phyloP scores from a whole-genome alignment of 495 filamentous ascomycete genomes.

The Aspergillus funiculosus region DNA sequence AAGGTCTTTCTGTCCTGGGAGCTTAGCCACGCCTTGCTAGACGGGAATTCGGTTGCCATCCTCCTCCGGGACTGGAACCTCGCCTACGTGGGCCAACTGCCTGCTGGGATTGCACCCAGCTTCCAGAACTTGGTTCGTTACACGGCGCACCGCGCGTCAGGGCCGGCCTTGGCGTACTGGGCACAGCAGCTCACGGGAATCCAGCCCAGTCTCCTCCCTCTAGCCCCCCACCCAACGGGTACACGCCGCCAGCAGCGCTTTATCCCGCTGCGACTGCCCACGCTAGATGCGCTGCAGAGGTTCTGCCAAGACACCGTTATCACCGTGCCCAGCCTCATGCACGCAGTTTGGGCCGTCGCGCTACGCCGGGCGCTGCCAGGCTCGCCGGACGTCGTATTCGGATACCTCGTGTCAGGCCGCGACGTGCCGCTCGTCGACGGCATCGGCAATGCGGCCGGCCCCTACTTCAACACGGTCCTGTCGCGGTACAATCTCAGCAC shows the following conservation, averaged over 20 bases:
- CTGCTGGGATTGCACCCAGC: neutral
- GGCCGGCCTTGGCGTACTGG: neutral
- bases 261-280: neutral
- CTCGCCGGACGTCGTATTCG: neutral
- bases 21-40: constrained; percentile 39
- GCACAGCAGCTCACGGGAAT: constrained; percentile 23
- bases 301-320: neutral
- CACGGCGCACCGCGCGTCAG: neutral
- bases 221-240: neutral
- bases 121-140: neutral
- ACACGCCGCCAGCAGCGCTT: neutral
- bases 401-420: neutral
- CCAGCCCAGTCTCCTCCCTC: constrained; percentile 23
- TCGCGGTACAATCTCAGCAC: no score
- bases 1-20: constrained; percentile 31
- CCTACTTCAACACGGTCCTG: neutral
- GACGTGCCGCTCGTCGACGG: neutral
- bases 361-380: neutral
- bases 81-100: constrained; percentile 12
- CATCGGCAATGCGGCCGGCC: neutral
- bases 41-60: constrained; percentile 28
- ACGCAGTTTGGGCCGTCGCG: neutral
- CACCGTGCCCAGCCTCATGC: neutral
- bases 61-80: constrained; percentile 21
- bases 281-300: neutral